Evolutionary conservation across 148 eudicot genomes (phyloP), one percentile per base, ranked within the genome.

Genomic region (Diospyros lotus): DNA sequence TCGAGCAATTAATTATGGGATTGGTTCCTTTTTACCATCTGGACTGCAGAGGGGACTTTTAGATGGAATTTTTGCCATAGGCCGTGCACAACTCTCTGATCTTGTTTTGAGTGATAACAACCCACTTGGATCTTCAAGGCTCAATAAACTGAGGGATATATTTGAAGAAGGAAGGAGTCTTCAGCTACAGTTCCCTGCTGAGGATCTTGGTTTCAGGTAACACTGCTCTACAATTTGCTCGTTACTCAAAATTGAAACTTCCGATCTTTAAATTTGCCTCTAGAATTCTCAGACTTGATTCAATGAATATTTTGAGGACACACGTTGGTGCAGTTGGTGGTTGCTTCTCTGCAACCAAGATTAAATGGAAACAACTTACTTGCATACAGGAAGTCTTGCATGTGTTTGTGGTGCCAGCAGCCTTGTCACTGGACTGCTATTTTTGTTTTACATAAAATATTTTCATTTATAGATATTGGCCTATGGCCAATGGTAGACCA

Each of bases 121-220:
- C 69, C 96, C 96, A 42, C 77, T 95, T 72, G 99, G 99, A 58
- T 84, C 96, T 79, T 75, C 85, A 73, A 86, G 99, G 83, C 97
- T 95, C 70, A 87, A 91, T 53, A 89, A 82, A 77, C 75, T 95
- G 75, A 88, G 84, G 77, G 82, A 61, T 38, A 95, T 89, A 68
- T 89, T 93, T 91, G 94, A 93, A 81, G 94, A 88, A 81, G 99
- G 99, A 86, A 86, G 87, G 80, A 95, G 99, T 87, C 94, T 95
- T 80, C 99, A 95, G 82, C 91, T 95, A 54, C 98, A 95, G 80
- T 95, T 95, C 72, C 99, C 97, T 68, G 99, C 97, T n/a, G 99
- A 93, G 81, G 99, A 95, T 85, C 90, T 95, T 43, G 99, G 99
- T 79, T 95, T 90, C 84, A 86, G 98, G 99, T 90, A 81, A n/a